These are phyloP conservation scores for Penicillium subrubescens DNA, from an alignment of 495 filamentous ascomycete species.

Conservation along the genomic window DNA sequence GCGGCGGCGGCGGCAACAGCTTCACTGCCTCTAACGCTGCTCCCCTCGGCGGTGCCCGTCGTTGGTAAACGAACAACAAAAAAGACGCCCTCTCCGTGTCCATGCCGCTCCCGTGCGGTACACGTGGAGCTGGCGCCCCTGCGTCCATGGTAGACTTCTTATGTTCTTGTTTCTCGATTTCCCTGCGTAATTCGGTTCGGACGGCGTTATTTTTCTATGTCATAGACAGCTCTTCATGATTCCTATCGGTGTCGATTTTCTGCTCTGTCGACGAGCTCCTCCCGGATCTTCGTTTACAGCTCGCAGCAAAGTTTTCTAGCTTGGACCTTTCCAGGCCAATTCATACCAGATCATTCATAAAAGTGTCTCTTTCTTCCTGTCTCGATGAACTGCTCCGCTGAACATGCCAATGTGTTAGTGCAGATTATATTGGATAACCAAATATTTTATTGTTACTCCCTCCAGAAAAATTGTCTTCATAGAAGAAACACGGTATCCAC, in stretches of 20 bases:
- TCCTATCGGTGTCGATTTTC: slow-evolving; percentile 24
- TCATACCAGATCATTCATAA: slow-evolving; percentile 35
- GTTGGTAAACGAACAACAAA: slow-evolving; percentile 46
- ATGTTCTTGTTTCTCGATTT: slow-evolving; percentile 32
- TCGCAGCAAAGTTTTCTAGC: slow-evolving; percentile 14
- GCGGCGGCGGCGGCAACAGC: slow-evolving; percentile 28
- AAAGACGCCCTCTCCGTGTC: slow-evolving; percentile 11
- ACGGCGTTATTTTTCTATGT: slow-evolving; percentile 45
- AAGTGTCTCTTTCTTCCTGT: slow-evolving; percentile 23
- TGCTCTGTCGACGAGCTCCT: slow-evolving; percentile 13
- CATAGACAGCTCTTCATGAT: slow-evolving; percentile 46
- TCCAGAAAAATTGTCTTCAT: not conserved
- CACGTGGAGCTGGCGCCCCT: slow-evolving; percentile 36
- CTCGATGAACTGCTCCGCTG: not conserved
- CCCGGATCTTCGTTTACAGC: slow-evolving; percentile 9
- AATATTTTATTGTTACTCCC: slow-evolving; percentile 12
- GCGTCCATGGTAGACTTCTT: slow-evolving; percentile 39
- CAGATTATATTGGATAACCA: slow-evolving; percentile 27
- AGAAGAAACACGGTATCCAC: too few relatives aligned
- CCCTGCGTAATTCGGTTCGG: slow-evolving; percentile 45
- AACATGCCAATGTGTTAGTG: slow-evolving; percentile 8
- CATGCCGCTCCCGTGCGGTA: slow-evolving; percentile 22
- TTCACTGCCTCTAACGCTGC: slow-evolving; percentile 67
- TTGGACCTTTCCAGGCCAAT: slow-evolving; percentile 17
- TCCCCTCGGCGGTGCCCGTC: slow-evolving; percentile 61